These are phyloP conservation scores for Onygenales sp. DNA, from an alignment of 2,329 filamentous ascomycete genomes.

Conservation along the genomic window DNA sequence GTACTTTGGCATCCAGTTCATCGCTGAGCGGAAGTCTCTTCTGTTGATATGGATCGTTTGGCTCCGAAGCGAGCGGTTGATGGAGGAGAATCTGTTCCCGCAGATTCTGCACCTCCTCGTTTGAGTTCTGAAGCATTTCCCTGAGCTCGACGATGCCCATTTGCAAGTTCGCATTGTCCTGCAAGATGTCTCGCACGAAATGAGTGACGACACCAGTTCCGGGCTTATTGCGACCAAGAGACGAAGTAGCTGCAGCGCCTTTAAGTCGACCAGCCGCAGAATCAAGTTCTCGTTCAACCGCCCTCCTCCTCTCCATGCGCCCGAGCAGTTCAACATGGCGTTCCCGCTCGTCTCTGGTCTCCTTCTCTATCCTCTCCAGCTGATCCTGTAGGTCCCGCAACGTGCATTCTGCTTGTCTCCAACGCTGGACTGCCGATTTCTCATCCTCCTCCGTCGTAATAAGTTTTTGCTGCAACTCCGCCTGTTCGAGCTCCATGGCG, in stretches of 20 bases:
- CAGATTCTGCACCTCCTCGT: slow-evolving; percentile 83
- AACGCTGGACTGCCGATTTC: slow-evolving; percentile 67
- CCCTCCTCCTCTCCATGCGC: slow-evolving; percentile 74
- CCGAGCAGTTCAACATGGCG: slow-evolving; percentile 71
- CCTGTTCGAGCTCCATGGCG: slow-evolving; percentile 73
- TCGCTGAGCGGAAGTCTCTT: slow-evolving; percentile 52
- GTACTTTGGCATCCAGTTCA: slow-evolving; percentile 53
- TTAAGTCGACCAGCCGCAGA: slow-evolving; percentile 72
- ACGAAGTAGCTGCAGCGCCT: slow-evolving; percentile 64
- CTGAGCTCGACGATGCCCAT: slow-evolving; percentile 83
- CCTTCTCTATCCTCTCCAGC: slow-evolving; percentile 77
- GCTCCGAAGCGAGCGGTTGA: slow-evolving; percentile 50
- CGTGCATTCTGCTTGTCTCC: slow-evolving; percentile 73
- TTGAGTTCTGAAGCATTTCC: slow-evolving; percentile 82
- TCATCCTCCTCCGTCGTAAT: slow-evolving; percentile 62
- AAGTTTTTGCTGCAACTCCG: slow-evolving; percentile 58
- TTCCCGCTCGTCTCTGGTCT: slow-evolving; percentile 69
- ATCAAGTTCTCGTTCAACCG: slow-evolving; percentile 72
- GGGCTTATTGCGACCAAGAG: slow-evolving; percentile 49
- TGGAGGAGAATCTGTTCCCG: slow-evolving; percentile 73
- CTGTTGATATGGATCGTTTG: slow-evolving; percentile 10
- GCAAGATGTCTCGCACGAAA: slow-evolving; percentile 89
- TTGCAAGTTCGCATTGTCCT: slow-evolving; percentile 91
- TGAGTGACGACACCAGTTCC: slow-evolving; percentile 73
- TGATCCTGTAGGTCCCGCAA: slow-evolving; percentile 75